Conservation (phyloP, 2,329 filamentous ascomycete species). For the Hirsutella thompsonii region DNA sequence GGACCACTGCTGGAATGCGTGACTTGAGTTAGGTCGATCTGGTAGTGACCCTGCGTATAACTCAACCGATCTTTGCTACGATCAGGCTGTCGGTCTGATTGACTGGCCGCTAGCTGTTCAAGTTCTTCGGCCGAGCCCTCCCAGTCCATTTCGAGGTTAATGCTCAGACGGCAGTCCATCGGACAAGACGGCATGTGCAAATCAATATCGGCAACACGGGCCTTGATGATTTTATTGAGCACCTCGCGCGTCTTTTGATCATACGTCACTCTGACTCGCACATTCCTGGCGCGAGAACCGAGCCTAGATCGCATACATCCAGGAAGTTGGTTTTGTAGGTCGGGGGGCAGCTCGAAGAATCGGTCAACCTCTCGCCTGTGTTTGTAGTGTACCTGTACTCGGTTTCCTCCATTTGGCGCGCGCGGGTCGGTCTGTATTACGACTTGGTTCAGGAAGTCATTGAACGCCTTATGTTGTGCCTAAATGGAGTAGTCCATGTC, state of each 20-base stretch:
- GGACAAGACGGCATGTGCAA: constrained; percentile 64
- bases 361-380: constrained; percentile 75
- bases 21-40: constrained; percentile 89
- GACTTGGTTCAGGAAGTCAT: constrained; percentile 67
- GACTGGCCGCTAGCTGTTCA: constrained; percentile 23
- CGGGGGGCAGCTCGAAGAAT: constrained; percentile 62
- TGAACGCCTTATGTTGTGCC: constrained; percentile 71
- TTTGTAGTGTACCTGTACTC: constrained; percentile 62
- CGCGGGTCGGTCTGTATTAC: constrained; percentile 45
- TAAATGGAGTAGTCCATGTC: constrained; percentile 19
- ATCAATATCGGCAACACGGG: constrained; percentile 77
- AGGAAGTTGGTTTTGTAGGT: constrained; percentile 47
- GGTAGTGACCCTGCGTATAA: constrained; percentile 78
- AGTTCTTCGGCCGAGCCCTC: constrained; percentile 52
- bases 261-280: constrained; percentile 51
- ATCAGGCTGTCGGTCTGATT: constrained; percentile 34
- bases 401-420: constrained; percentile 28
- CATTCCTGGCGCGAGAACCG: constrained; percentile 29
- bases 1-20: constrained; percentile 30
- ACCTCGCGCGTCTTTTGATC: constrained; percentile 60
- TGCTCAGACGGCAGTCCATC: constrained; percentile 85
- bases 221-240: constrained; percentile 80
- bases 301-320: constrained; percentile 49
- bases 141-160: constrained; percentile 89
- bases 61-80: constrained; percentile 83